Base-by-base conservation (phyloP, 768 basidiomycete genomes). In the Auricularia sp. region DNA sequence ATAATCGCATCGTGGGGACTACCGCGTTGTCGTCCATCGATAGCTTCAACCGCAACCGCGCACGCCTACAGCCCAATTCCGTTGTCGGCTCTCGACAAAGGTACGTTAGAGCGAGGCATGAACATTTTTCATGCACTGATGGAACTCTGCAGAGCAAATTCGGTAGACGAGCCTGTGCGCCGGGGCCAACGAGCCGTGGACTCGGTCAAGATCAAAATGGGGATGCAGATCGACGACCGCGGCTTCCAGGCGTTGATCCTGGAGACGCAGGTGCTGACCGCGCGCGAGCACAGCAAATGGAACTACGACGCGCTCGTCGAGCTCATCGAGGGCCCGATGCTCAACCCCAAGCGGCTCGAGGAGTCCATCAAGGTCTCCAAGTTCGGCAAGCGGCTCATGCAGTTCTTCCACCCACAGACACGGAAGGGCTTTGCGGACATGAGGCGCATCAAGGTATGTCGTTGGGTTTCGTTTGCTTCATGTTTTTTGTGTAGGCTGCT, bases 141-240 rank as follows among this genome's bases (percentile, higher is more conserved):
- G 14, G 34, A 3, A 33, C 8, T 23, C 36, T 43, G 36, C 65
- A 88, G 88, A 72, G 89, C 88, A 4, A 72, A 75, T 61, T 74
- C 74, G 3, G 80, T 89, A 1, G 92, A 95, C 71, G 96, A 98
- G 70, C 83, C 90, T 2, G 82, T 95, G 36, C 84, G 90, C 36
- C 83, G 93, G 58, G 91, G 91, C 12, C 95, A 97, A 74, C 81
- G 91, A 66, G 92, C 93, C 69, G 88, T 95, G 2, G 93, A 97
- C 69, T 23, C 21, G 56, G 87, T 84, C 33, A 94, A 91, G 74
- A 80, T 97, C 63, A 92, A 93, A 72, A 82, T 90, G 71, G 90
- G 88, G 66, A 86, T 97, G 83, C 90, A 93, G 75, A 91, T 98
- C 85, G 97, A 99, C 72, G 97, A 98, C 74, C 87, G 82, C 72